A percentile compares a stretch with the other conserved stretches of the same genome.
These are phyloP conservation scores for Cadophora sp. DNA, from an alignment of 2,329 filamentous ascomycete species.

Conservation along the genomic window DNA sequence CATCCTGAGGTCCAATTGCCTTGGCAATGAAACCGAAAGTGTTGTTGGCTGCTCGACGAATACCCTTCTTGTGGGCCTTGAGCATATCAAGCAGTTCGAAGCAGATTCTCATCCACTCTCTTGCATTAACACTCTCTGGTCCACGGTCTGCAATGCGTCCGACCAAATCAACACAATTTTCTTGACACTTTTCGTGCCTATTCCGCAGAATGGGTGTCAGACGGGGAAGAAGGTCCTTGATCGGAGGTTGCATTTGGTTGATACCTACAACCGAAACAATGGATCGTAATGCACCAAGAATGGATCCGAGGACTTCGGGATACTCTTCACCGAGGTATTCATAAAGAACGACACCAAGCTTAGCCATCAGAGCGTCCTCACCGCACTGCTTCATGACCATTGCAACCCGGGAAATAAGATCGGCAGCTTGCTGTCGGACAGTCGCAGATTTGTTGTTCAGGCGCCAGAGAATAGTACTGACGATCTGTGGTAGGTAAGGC, in stretches of 20 bases:
- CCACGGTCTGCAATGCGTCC: conserved; percentile 97
- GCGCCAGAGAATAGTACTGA: conserved; percentile 94
- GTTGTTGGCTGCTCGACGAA: conserved; percentile 97
- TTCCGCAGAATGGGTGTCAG: conserved; percentile 98
- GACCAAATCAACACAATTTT: conserved; percentile 98
- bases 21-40: conserved; percentile 99
- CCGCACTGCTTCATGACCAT: conserved; percentile 99
- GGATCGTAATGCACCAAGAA: conserved; percentile 90
- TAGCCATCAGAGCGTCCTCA: conserved; percentile 94
- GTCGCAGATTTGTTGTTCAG: conserved; percentile 98
- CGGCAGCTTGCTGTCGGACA: conserved; percentile 94
- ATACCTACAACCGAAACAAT: conserved; percentile 99
- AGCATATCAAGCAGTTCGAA: conserved; percentile 99
- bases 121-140: conserved; percentile 92
- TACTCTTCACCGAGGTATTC: conserved; percentile 99
- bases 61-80: conserved; percentile 99
- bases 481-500: conserved; percentile 95
- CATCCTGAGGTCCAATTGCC: conserved; percentile 97
- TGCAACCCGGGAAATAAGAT: conserved; percentile 94
- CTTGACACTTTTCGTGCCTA: conserved; percentile 98
- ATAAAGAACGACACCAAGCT: conserved; percentile 92
- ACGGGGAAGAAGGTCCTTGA: conserved; percentile 92
- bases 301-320: conserved; percentile 95
- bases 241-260: conserved; percentile 96
- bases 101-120: conserved; percentile 99